phyloP scores from a whole-genome alignment of 768 basidiomycete species.

The Fistulinella prunicolor region DNA sequence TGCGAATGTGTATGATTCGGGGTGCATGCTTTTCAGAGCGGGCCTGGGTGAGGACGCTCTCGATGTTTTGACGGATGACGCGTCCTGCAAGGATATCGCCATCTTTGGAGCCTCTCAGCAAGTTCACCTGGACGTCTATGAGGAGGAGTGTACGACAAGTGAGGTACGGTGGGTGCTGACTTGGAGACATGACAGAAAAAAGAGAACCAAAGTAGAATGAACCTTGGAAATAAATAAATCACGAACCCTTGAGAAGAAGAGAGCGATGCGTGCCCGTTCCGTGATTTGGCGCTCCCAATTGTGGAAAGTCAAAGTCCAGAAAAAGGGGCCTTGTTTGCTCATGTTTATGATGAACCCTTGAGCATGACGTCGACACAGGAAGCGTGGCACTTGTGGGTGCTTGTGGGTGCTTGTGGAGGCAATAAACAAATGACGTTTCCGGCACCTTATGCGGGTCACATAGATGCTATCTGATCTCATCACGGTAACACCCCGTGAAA shows the following conservation, averaged over 20 bases:
- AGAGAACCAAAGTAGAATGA: neutral
- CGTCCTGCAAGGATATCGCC: conserved; percentile 53
- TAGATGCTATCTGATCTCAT: neutral
- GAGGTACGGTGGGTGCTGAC: conserved; percentile 16
- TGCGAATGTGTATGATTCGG: conserved; percentile 66
- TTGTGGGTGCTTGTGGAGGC: neutral
- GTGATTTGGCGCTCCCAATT: neutral
- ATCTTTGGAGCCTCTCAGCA: conserved; percentile 45
- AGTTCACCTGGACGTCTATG: conserved; percentile 53
- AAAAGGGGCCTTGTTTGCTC: neutral
- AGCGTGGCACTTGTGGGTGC: too few relatives aligned
- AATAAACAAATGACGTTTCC: neutral
- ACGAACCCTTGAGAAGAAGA: conserved; percentile 2
- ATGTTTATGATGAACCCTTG: too few relatives aligned
- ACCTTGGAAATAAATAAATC: conserved; percentile 10
- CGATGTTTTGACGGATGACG: conserved; percentile 46
- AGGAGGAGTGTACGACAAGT: conserved; percentile 51
- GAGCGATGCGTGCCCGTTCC: neutral
- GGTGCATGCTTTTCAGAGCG: conserved; percentile 47
- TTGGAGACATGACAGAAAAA: conserved; percentile 17
- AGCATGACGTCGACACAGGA: too few relatives aligned
- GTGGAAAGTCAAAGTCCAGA: neutral
- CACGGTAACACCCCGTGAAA: neutral
- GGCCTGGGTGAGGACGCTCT: conserved; percentile 46
- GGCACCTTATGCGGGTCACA: too few relatives aligned